These are phyloP conservation scores for Aspergillus intermedius DNA, from an alignment of 2,329 filamentous ascomycete genomes.

Conservation along the genomic window DNA sequence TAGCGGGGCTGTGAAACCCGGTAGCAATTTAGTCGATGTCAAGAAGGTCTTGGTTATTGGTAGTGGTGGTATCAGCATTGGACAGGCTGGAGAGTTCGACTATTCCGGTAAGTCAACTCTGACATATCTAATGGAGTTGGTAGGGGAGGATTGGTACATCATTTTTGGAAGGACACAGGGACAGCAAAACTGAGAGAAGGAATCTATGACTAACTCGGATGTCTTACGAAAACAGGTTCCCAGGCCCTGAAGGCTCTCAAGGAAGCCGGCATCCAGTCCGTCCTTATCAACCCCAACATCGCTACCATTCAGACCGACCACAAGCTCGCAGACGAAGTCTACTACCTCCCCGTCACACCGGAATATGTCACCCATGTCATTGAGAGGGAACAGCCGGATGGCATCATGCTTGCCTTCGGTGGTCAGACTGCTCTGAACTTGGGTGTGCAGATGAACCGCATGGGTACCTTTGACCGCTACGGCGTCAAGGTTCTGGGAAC, in stretches of 20 bases:
- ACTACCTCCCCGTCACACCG: constrained; percentile 94
- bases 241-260: constrained; percentile 96
- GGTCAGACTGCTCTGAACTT: constrained; percentile 95
- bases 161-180: neutral
- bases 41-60: constrained; percentile 98
- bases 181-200: neutral
- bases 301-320: constrained; percentile 98
- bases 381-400: constrained; percentile 89
- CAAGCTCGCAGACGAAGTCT: constrained; percentile 91
- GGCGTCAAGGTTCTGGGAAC: constrained; percentile 94
- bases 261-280: constrained; percentile 83
- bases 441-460: constrained; percentile 94
- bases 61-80: constrained; percentile 90
- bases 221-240: constrained; percentile 55
- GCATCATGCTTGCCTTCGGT: constrained; percentile 94
- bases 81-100: constrained; percentile 96
- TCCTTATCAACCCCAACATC: constrained; percentile 97
- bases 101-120: constrained; percentile 71
- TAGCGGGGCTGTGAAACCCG: constrained; percentile 75
- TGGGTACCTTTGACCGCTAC: constrained; percentile 91
- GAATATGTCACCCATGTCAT: constrained; percentile 98
- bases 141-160: neutral
- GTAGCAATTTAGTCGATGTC: constrained; percentile 72
- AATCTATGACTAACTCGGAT: constrained; percentile 13
- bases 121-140: neutral